These are phyloP conservation scores for Paraglomus brasilianum DNA, from an alignment of 192 early-diverging fungal genomes.

Conservation along the genomic window DNA sequence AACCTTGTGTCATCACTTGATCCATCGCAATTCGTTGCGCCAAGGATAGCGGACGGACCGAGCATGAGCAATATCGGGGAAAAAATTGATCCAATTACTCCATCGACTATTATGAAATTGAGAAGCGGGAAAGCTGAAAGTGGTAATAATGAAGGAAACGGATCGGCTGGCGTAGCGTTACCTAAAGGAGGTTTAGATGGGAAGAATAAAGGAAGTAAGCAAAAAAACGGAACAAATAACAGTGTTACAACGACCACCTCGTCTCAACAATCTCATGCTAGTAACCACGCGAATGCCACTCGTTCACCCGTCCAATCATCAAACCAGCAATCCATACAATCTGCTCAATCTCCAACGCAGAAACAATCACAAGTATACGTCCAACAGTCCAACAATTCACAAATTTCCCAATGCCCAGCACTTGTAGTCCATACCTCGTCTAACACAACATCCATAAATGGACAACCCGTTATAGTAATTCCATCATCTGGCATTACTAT, in stretches of 20 bases:
- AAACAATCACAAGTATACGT: background rate
- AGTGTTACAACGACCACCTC: background rate
- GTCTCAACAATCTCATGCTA: background rate
- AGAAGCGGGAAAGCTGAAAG: conserved; percentile 35
- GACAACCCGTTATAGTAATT: background rate
- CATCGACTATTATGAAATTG: conserved; percentile 65
- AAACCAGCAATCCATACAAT: background rate
- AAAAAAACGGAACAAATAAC: background rate
- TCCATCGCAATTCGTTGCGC: background rate
- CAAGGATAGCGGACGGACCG: background rate
- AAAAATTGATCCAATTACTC: conserved; percentile 59
- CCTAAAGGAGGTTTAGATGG: conserved; percentile 18
- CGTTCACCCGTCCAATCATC: background rate
- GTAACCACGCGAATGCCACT: conserved; percentile 28
- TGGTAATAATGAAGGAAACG: conserved; percentile 32
- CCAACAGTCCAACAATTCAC: background rate
- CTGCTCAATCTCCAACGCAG: conserved; percentile 1
- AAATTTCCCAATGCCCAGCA: background rate
- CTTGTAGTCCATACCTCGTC: background rate
- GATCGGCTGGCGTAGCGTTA: conserved; percentile 27
- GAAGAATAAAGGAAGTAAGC: background rate
- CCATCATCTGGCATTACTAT: background rate
- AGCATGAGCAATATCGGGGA: background rate
- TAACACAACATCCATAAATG: background rate
- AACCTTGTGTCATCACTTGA: conserved; percentile 15